Conservation (phyloP, 2,329 filamentous ascomycete genomes). For the Claviceps pazoutovae region DNA sequence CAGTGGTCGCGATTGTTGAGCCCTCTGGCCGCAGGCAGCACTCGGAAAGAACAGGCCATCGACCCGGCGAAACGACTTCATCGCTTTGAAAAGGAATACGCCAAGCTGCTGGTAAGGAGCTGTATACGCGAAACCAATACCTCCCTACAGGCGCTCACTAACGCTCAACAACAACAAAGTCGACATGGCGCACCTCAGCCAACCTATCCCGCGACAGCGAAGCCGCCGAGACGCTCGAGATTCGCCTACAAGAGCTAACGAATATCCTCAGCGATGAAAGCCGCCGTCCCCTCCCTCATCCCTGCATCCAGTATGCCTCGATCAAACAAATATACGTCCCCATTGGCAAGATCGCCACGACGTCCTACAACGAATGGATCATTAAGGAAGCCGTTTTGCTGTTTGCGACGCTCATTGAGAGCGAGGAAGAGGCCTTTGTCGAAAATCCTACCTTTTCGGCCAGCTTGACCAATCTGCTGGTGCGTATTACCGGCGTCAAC, state of each 20-base stretch:
- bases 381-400: conserved; percentile 73
- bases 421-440: conserved; percentile 89
- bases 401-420: conserved; percentile 87
- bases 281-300: conserved; percentile 74
- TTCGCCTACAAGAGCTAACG: conserved; percentile 48
- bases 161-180: conserved; percentile 14
- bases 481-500: conserved; percentile 62
- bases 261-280: conserved; percentile 78
- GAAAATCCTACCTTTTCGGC: conserved; percentile 75
- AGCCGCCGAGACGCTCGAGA: conserved; percentile 48
- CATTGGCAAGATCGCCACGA: conserved; percentile 76
- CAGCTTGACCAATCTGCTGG: conserved; percentile 74
- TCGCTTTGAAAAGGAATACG: conserved; percentile 54
- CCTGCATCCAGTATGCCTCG: conserved; percentile 78
- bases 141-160: not conserved
- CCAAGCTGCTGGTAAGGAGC: conserved; percentile 40
- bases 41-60: conserved; percentile 45
- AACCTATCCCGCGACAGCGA: conserved; percentile 47
- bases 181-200: conserved; percentile 46
- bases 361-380: conserved; percentile 72
- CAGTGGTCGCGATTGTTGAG: conserved; percentile 57
- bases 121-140: not conserved
- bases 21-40: conserved; percentile 40
- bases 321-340: conserved; percentile 80
- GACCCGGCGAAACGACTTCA: conserved; percentile 50